A percentile compares a stretch with the other conserved stretches of the same genome.
Conservation (phyloP, 129 eudicot species). For the Ambrosia artemisiifolia region DNA sequence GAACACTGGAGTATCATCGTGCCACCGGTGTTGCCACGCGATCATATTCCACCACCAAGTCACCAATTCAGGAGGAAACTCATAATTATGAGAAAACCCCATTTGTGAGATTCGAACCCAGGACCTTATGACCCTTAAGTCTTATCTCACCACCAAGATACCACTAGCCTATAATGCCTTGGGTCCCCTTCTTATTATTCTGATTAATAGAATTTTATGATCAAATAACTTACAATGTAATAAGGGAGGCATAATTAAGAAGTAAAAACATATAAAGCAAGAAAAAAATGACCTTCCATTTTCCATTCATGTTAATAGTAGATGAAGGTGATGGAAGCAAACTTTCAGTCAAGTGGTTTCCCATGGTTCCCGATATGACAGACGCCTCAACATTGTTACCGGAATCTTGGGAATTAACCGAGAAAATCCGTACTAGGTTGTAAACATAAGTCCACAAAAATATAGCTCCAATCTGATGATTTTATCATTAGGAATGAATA, state of each 20-base stretch:
- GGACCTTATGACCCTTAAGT: too few species aligned
- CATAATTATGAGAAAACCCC: too few species aligned
- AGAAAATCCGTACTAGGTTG: constrained; percentile 49
- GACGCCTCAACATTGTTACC: not conserved
- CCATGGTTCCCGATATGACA: not conserved
- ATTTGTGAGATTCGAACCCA: too few species aligned
- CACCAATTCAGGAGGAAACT: too few species aligned
- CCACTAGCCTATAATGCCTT: too few species aligned
- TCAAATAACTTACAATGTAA: not conserved
- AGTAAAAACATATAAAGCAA: not conserved
- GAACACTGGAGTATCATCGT: too few species aligned
- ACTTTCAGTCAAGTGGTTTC: constrained; percentile 14
- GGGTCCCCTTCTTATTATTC: not conserved
- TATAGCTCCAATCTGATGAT: constrained; percentile 47
- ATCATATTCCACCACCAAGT: too few species aligned
- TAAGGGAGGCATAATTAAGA: not conserved
- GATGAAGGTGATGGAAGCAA: constrained; percentile 33
- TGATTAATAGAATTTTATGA: not conserved
- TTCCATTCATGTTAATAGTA: constrained; percentile 1
- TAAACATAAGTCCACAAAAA: constrained; percentile 48
- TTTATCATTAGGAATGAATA: not conserved
- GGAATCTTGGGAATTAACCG: constrained; percentile 3
- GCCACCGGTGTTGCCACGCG: too few species aligned
- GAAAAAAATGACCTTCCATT: constrained; percentile 12
- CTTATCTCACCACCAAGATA: too few species aligned